phyloP scores from a whole-genome alignment of 257 asterid genomes.

The Verbascum thapsus region DNA sequence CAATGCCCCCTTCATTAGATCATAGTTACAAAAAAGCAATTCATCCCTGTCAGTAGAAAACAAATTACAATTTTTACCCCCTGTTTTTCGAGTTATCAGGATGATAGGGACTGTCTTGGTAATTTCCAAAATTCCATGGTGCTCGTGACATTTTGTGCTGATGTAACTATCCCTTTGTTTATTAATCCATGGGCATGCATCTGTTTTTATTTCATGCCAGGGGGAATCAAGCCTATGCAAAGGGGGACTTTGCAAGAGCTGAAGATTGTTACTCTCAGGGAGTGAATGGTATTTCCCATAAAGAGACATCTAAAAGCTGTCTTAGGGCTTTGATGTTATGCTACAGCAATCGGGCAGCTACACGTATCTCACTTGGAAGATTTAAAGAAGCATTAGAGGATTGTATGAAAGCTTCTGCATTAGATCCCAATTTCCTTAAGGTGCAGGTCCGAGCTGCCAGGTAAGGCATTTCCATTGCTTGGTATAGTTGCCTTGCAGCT shows the following conservation, averaged over 20 bases:
- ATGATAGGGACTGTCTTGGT: too few relatives aligned
- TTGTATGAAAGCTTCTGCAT: constrained; percentile 72
- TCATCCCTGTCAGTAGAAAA: too few relatives aligned
- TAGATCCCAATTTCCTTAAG: constrained; percentile 81
- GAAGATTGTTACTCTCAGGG: constrained; percentile 89
- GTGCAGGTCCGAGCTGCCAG: constrained; percentile 95
- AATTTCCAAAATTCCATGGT: too few relatives aligned
- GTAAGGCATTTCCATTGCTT: too few relatives aligned
- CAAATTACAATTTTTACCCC: too few relatives aligned
- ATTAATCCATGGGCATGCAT: constrained; percentile 30
- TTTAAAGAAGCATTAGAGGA: constrained; percentile 87
- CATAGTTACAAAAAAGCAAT: too few relatives aligned
- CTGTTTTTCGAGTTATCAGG: too few relatives aligned
- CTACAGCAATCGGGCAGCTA: constrained; percentile 96
- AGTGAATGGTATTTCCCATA: constrained; percentile 63
- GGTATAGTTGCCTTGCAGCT: too few relatives aligned
- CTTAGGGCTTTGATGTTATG: constrained; percentile 84
- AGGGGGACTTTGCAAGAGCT: constrained; percentile 77
- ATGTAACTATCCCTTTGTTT: not conserved
- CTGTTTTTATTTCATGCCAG: constrained; percentile 49
- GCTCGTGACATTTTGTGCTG: too few relatives aligned
- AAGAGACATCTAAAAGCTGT: constrained; percentile 72
- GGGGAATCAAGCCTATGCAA: constrained; percentile 98
- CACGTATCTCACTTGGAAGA: constrained; percentile 91
- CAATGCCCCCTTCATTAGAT: too few relatives aligned